Base-by-base conservation (phyloP, 192 early-diverging fungal species). In the Coemansia sp. region DNA sequence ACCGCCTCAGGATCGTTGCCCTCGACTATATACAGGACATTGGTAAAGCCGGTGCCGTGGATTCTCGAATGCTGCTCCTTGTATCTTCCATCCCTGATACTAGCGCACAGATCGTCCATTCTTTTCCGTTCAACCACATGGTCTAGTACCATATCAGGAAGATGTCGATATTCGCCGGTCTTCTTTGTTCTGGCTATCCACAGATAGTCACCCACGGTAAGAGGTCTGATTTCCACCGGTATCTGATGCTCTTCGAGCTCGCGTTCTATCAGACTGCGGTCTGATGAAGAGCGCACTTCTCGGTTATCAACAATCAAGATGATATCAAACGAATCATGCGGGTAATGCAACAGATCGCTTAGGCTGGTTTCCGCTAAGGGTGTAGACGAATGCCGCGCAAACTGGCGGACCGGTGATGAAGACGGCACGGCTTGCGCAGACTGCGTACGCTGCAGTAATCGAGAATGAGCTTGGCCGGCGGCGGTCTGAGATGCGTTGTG, bases 81-180 rank as follows among this genome's bases (percentile, higher is more conserved):
- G 74, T 91, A 97, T 17, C 97, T 83, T 1, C 94, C 93, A 70
- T 99, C 97, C 36, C 93, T 91, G 57, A 99, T 96, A 77, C 93
- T 96, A 0, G 85, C 71, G 6, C 93, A 85, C 57, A 99, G 77
- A 73, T 99, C 97, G 59, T 97, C 94, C 82, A 93, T 87, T n/a
- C 91, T 86, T 67, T 99, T 99, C 29, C 97, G 85, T 75, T 99
- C 96, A 2, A 96, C 63, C n/a, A 98, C 75, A 50, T 87, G 88
- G 67, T 95, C 92, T 8, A 97, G 76, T 4, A 95, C 87, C 17
- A 97, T 69, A 40, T 93, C 93, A 7, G 77, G 77, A 6, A 71
- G 65, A 34, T 66, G 65, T 18, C 51, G 30, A 20, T 38, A 59
- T 5, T 32, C 25, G 8, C 70, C 86, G 67, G 33, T 66, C 2